Evolutionary conservation across 345 rosid species (phyloP).

Genomic region (Eucalyptus cladocalyx): DNA sequence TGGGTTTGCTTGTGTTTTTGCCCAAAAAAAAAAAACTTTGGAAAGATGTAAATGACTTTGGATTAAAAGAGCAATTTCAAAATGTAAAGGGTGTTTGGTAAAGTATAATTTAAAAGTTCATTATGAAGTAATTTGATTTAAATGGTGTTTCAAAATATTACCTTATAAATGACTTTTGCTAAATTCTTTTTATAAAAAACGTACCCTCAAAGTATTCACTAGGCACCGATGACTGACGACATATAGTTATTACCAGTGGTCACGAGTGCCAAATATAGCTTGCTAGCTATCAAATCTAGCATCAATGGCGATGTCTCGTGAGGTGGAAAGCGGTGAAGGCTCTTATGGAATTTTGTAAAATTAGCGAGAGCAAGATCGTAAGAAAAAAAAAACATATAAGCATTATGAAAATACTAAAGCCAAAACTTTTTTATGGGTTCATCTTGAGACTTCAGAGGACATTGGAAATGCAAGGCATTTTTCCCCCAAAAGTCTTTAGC

Average conservation of each 20-base stretch:
- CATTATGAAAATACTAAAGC: neutral
- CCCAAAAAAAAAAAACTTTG: too few relatives aligned
- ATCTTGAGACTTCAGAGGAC: neutral
- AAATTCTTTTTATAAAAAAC: too few relatives aligned
- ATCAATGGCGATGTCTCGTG: too few relatives aligned
- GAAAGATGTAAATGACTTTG: neutral
- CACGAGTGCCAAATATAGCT: too few relatives aligned
- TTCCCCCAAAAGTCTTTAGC: neutral
- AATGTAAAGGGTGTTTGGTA: neutral
- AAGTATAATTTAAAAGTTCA: neutral
- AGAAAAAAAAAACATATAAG: neutral
- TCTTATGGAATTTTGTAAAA: neutral
- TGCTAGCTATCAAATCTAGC: neutral
- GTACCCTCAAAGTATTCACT: too few relatives aligned
- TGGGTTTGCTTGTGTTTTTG: neutral
- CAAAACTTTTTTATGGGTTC: neutral
- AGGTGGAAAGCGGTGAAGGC: neutral
- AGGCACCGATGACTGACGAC: fast-evolving
- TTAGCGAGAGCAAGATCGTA: neutral
- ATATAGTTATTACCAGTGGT: fast-evolving
- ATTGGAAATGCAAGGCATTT: neutral
- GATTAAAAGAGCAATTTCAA: neutral
- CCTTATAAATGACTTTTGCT: neutral
- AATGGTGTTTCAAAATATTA: neutral
- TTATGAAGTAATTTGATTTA: neutral